These are phyloP conservation scores for Fraxinus dipetala DNA, from an alignment of 305 asterid genomes.

Conservation along the genomic window DNA sequence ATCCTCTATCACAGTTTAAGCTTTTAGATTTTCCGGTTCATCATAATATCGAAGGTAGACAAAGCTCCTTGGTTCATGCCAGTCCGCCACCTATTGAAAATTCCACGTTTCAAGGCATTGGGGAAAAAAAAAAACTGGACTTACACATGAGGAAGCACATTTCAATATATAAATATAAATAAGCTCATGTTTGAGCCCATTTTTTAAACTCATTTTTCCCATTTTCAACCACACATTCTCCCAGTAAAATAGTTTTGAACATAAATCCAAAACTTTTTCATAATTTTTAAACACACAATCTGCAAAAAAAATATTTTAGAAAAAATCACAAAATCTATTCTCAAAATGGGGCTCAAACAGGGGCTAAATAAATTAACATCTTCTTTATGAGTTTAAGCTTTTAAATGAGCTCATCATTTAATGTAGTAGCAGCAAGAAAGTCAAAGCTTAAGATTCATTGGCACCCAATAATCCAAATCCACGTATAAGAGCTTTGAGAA, in stretches of 20 bases:
- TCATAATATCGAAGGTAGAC: not conserved
- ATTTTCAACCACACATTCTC: too few species aligned
- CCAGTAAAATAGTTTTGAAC: too few species aligned
- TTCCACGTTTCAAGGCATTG: not conserved
- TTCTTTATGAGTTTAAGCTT: not conserved
- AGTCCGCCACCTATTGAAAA: not conserved
- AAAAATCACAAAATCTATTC: not conserved
- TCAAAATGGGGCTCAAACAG: not conserved
- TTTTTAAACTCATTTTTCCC: too few species aligned
- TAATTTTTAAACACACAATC: too few species aligned
- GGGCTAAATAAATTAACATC: not conserved
- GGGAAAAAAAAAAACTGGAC: not conserved
- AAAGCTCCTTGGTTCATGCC: not conserved
- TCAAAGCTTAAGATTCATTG: not conserved
- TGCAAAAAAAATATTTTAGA: too few species aligned
- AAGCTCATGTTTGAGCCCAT: too few species aligned
- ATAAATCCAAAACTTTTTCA: too few species aligned
- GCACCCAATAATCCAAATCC: not conserved
- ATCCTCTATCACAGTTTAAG: not conserved
- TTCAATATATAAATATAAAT: not conserved
- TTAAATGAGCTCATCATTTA: not conserved
- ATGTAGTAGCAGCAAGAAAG: too few species aligned
- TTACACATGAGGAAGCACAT: not conserved
- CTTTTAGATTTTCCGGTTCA: not conserved
- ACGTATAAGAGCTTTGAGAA: not conserved